Base-by-base conservation (phyloP, 352 stramenopile genomes). In the Globisporangium irregulare region DNA sequence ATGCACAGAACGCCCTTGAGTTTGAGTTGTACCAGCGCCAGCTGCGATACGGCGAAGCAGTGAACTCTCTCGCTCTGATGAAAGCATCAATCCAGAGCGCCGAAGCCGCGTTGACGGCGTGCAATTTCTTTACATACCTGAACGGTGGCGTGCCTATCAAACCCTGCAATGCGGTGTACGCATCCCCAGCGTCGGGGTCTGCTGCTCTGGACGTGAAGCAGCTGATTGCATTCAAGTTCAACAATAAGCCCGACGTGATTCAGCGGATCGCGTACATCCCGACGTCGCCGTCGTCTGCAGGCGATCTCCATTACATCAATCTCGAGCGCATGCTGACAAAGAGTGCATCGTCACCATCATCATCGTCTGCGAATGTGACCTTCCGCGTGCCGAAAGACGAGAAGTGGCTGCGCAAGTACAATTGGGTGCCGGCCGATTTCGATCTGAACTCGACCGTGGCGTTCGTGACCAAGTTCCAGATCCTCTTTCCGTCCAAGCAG, bases 201-300 rank as follows among this genome's bases (percentile, higher is more conserved):
- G 12, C 25, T 59, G 27, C 53, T 14, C 14, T 59, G 25, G 25
- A 59, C 4, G 53, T 59, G 25, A 59, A 59, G 53, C 24, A 59
- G 53, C 14, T 59, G 53, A 38, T 59, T 12, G 25, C 53, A 18
- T 59, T 59, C 53, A 59, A 59, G 53, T 14, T 59, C 25, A 59
- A 59, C 53, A 59, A 59, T 25, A 59, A 59, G 14, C 53, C 53
- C 53, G 25, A 59, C 53, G 25, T 36, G 25, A n/a, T 38, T 6
- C 53, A 59, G 53, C 53, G 53, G 25, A 59, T 59, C 6, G 53
- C 53, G 53, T 59, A 59, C 53, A 59, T 59, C 24, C 53, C 53
- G 14, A 58, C 53, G 24, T 29, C 53, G 14, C 53, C 53, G 24
- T 59, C 53, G 25, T 59, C 53, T 29, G 29, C 53, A 22, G 24